phyloP scores from a whole-genome alignment of 495 filamentous ascomycete genomes.

The Penicillium tannophilum region DNA sequence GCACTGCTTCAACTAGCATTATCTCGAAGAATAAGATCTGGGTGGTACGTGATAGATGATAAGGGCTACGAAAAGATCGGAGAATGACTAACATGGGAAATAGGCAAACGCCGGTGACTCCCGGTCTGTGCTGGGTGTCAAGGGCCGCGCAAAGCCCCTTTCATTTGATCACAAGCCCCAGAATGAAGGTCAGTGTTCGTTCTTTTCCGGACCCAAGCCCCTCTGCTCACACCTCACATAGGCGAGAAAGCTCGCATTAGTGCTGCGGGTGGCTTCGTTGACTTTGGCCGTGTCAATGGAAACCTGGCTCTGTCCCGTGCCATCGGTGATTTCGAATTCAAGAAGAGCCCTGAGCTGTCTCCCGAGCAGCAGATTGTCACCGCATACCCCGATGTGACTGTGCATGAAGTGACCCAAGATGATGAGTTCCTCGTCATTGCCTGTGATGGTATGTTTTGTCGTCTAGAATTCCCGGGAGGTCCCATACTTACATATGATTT shows the following conservation, averaged over 20 bases:
- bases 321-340: conserved; percentile 99
- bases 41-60: conserved; percentile 64
- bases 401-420: conserved; percentile 87
- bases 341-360: conserved; percentile 94
- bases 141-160: conserved; percentile 93
- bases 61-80: neutral
- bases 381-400: conserved; percentile 88
- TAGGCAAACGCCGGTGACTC: conserved; percentile 98
- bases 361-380: conserved; percentile 98
- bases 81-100: neutral
- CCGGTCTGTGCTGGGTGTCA: conserved; percentile 88
- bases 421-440: conserved; percentile 97
- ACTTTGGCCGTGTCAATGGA: conserved; percentile 97
- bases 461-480: neutral
- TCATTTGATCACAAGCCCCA: conserved; percentile 99
- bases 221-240: conserved; percentile 36
- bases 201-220: neutral
- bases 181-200: conserved; percentile 74
- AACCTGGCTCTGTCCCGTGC: conserved; percentile 97
- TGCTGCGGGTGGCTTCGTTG: conserved; percentile 95
- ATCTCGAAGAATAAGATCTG: conserved; percentile 91
- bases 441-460: conserved; percentile 76
- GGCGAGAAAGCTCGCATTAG: conserved; percentile 95
- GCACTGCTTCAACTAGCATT: conserved; percentile 88
- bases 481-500: conserved; percentile 32